Base-by-base conservation (phyloP, 2,329 filamentous ascomycete genomes). In the Alternaria dauci region DNA sequence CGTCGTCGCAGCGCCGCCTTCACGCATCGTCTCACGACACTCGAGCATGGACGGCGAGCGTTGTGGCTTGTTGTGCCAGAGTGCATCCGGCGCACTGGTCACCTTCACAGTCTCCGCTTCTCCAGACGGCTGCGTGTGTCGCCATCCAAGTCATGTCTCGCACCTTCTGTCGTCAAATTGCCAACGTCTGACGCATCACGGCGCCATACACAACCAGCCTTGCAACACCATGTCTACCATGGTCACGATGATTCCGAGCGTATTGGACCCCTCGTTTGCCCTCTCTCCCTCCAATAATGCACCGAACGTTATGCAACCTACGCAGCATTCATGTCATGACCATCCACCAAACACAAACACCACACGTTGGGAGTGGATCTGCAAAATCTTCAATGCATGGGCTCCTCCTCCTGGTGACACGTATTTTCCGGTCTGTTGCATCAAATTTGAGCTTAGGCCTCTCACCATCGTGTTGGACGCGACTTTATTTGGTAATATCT, bases 401-500 rank as follows among this genome's bases (percentile, higher is more conserved):
- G 58, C 44, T 39, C 52, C 48, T 52, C 50, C 51, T 55, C 47
- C 51, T 41, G 59, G 62, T 69, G 67, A 70, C 64, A 71, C 63
- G 62, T 59, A 60, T 42, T 57, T 55, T 59, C 53, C 58, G 55
- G 55, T 55, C 51, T 62, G 59, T 53, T 72, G 68, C 70, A 70
- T 67, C 52, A 54, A 54, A 62, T 61, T 63, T 61, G 54, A 56
- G 59, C 36, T 59, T 68, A 67, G 68, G 53, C 60, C 59, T 52
- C 34, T 57, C 61, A 61, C 62, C 52, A 54, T 70, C 36, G 67
- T 68, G 58, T 63, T 70, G 59, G 51, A 50, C 63, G 65, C 50
- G 54, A 36, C 34, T 61, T 48, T 52, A 58, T 71, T 68, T 69
- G 63, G 68, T 63, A 74, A 73, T 73, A 67, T 76, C 59, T 77